Evolutionary conservation across 768 basidiomycete species (phyloP).

Genomic region (Lepiota subincarnata): DNA sequence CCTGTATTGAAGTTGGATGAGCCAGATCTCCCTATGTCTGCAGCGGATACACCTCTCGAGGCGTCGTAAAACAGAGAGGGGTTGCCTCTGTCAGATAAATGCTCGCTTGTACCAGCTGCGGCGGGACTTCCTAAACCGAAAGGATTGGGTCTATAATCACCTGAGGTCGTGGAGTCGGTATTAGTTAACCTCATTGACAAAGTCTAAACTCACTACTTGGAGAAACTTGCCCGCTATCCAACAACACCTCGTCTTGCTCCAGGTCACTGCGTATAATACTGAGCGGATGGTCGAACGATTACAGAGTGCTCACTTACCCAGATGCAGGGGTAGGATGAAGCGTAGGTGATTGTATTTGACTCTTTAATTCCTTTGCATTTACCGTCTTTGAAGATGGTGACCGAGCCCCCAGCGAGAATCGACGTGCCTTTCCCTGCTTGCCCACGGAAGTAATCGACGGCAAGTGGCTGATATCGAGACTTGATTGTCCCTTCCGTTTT

Average conservation of each 20-base stretch:
- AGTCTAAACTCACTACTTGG: constrained; percentile 53
- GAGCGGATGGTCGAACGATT: neutral
- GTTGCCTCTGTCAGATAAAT: constrained; percentile 4
- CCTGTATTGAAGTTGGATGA: constrained; percentile 1
- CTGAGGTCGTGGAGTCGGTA: constrained; percentile 12
- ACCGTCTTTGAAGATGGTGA: constrained; percentile 12
- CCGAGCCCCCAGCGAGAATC: constrained; percentile 15
- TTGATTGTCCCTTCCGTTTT: constrained; percentile 6
- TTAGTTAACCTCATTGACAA: constrained; percentile 13
- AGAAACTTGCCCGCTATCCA: constrained; percentile 77
- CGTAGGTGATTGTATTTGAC: constrained; percentile 28
- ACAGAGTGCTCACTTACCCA: constrained; percentile 16
- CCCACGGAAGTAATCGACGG: neutral
- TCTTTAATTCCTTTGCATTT: constrained; percentile 11
- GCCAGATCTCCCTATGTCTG: constrained; percentile 8
- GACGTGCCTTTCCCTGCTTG: constrained; percentile 7
- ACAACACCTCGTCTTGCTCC: constrained; percentile 50
- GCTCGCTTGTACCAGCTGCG: neutral
- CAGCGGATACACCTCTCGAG: constrained; percentile 14
- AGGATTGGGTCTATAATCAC: constrained; percentile 27
- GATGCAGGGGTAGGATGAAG: constrained; percentile 28
- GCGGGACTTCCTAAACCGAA: constrained; percentile 16
- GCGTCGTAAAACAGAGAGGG: constrained; percentile 7
- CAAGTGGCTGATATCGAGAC: neutral
- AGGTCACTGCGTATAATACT: constrained; percentile 13